These are phyloP conservation scores for Acer negundo DNA, from an alignment of 345 rosid species.

Conservation along the genomic window DNA sequence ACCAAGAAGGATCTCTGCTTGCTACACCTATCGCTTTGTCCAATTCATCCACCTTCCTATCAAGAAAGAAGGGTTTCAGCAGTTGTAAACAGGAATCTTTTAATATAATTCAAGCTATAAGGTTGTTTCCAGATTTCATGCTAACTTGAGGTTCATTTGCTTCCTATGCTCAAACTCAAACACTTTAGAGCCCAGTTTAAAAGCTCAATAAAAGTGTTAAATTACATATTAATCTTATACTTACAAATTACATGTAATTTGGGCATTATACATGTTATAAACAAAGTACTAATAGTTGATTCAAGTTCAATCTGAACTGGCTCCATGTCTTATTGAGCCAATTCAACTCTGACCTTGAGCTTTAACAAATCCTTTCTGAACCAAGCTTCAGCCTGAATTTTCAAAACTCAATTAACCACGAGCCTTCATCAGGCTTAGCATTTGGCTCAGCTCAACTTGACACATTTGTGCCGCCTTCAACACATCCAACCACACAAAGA, in stretches of 20 bases:
- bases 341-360: neutral
- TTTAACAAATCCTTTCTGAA: neutral
- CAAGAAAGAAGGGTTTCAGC: conserved; percentile 53
- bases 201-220: no score
- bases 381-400: neutral
- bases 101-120: neutral
- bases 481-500: neutral
- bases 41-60: conserved; percentile 97
- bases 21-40: conserved; percentile 92
- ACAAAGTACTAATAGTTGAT: neutral
- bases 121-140: neutral
- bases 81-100: conserved; percentile 31
- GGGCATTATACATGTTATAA: neutral
- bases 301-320: neutral
- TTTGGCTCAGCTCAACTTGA: neutral
- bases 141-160: neutral
- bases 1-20: conserved; percentile 83
- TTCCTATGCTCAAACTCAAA: no score
- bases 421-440: neutral
- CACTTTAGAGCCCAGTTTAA: no score
- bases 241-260: neutral
- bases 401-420: no score
- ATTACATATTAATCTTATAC: neutral
- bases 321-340: neutral
- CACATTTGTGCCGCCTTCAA: neutral